Percentiles rank a stretch among this genome's conserved stretches.
Conservation (phyloP, 179 eudicot species). For the Silene vulgaris region DNA sequence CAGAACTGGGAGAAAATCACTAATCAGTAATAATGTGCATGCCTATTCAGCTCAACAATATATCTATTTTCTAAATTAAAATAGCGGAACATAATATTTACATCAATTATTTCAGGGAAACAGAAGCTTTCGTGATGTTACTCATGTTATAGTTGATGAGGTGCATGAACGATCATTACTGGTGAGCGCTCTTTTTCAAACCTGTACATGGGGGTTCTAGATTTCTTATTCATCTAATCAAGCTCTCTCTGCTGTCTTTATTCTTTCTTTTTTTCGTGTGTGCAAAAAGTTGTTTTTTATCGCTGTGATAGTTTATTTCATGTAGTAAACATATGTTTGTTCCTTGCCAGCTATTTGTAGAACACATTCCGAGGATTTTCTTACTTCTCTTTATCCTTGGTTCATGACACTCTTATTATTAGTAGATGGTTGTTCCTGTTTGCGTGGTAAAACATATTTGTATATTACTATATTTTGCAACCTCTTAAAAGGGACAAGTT, state of each 20-base stretch:
- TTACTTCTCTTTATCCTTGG: background rate
- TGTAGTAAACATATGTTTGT: background rate
- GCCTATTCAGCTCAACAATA: background rate
- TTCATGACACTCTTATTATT: conserved; percentile 1
- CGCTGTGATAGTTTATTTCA: background rate
- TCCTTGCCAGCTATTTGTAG: background rate
- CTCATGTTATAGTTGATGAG: conserved; percentile 96
- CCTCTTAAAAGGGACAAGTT: background rate
- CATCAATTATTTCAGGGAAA: conserved; percentile 54
- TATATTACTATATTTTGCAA: background rate
- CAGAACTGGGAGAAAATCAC: background rate
- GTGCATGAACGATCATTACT: conserved; percentile 93
- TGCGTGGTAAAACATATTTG: background rate
- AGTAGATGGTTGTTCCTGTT: background rate
- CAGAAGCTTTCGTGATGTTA: conserved; percentile 65
- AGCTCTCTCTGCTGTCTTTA: background rate
- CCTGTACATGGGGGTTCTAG: background rate
- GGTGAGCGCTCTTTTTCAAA: conserved; percentile 49
- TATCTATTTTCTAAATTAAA: background rate
- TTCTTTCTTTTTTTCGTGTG: background rate
- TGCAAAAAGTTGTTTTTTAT: background rate
- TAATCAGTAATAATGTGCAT: background rate
- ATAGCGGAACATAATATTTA: background rate
- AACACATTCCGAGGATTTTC: background rate
- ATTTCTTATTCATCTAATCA: background rate